Evolutionary conservation across 2,329 filamentous ascomycete genomes (phyloP).

Genomic region (Fusarium anguioides): DNA sequence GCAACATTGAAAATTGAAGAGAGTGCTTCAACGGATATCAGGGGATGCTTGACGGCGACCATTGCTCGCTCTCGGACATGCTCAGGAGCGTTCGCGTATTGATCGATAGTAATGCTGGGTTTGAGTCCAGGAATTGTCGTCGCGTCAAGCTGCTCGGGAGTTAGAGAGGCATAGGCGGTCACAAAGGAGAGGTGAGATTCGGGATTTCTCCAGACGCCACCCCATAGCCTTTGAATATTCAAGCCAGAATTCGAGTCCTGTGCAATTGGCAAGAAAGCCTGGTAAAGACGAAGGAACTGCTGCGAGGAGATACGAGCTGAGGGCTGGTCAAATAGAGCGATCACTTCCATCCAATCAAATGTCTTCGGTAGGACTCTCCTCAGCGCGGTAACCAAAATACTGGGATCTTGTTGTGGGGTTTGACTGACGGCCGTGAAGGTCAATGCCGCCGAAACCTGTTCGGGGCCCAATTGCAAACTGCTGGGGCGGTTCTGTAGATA

Average conservation of each 20-base stretch:
- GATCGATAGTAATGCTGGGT: constrained; percentile 75
- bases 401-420: constrained; percentile 63
- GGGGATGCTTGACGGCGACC: constrained; percentile 81
- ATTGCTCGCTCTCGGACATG: constrained; percentile 64
- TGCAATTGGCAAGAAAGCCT: constrained; percentile 79
- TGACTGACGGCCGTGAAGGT: constrained; percentile 72
- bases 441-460: constrained; percentile 84
- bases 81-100: constrained; percentile 62
- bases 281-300: constrained; percentile 86
- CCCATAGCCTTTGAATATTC: constrained; percentile 91
- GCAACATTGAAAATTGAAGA: constrained; percentile 74
- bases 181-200: constrained; percentile 95
- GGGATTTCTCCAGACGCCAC: constrained; percentile 85
- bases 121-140: constrained; percentile 85
- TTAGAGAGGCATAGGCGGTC: constrained; percentile 83
- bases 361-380: constrained; percentile 69
- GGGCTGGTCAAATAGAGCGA: constrained; percentile 83
- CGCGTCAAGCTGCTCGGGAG: constrained; percentile 81
- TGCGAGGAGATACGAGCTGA: constrained; percentile 78
- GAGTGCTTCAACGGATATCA: constrained; percentile 88
- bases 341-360: constrained; percentile 77
- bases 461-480: constrained; percentile 75
- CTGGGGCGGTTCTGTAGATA: constrained; percentile 65
- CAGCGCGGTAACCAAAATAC: constrained; percentile 70
- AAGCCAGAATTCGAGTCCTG: constrained; percentile 63